phyloP scores from a whole-genome alignment of 2,329 filamentous ascomycete genomes.

The Lachnellula occidentalis region DNA sequence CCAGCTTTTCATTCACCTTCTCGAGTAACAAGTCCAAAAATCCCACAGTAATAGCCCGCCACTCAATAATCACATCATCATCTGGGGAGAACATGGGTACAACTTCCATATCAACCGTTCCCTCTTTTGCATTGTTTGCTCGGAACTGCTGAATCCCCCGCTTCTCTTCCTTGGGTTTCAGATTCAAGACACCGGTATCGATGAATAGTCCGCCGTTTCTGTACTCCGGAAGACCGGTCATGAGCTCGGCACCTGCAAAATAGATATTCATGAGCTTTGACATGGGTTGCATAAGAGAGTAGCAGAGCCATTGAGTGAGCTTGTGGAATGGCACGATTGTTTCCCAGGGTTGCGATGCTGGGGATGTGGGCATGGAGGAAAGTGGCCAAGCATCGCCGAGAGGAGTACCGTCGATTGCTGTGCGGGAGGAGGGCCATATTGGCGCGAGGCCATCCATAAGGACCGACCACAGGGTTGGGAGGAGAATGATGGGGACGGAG shows the following conservation, averaged over 20 bases:
- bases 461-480: conserved; percentile 85
- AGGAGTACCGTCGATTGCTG: conserved; percentile 77
- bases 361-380: conserved; percentile 61
- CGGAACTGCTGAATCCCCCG: conserved; percentile 66
- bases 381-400: conserved; percentile 96
- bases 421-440: conserved; percentile 86
- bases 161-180: conserved; percentile 65
- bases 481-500: conserved; percentile 77
- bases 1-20: conserved; percentile 64
- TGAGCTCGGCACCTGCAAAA: conserved; percentile 72
- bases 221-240: conserved; percentile 88
- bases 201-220: conserved; percentile 86
- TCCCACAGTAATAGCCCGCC: conserved; percentile 69
- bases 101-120: conserved; percentile 66
- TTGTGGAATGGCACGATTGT: conserved; percentile 90
- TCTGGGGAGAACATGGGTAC: conserved; percentile 67
- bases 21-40: conserved; percentile 66
- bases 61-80: conserved; percentile 76
- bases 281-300: conserved; percentile 91
- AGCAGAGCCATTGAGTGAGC: conserved; percentile 89
- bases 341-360: conserved; percentile 61
- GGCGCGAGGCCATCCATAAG: conserved; percentile 80
- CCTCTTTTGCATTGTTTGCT: conserved; percentile 65
- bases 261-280: conserved; percentile 72
- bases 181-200: conserved; percentile 71